These are phyloP conservation scores for Russula virescens DNA, from an alignment of 768 basidiomycete genomes.

Conservation along the genomic window DNA sequence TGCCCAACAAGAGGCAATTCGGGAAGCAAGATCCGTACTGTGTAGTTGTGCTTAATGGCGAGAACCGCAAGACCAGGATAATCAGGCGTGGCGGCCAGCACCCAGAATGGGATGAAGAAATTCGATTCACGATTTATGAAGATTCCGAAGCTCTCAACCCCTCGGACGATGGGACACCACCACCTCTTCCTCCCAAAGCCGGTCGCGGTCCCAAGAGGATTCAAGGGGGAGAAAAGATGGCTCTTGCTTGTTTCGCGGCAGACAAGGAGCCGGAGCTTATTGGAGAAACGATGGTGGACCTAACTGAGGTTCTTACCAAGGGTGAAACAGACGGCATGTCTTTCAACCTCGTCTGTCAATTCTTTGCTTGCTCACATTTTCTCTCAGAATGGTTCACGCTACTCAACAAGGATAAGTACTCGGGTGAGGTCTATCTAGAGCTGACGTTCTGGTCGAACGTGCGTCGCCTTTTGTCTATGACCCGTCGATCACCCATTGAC, in stretches of 20 bases:
- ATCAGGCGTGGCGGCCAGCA: conserved; percentile 97
- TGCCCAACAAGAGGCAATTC: conserved; percentile 87
- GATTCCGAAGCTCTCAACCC: conserved; percentile 42
- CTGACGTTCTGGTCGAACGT: conserved; percentile 97
- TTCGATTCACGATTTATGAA: conserved; percentile 86
- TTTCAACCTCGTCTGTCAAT: not conserved
- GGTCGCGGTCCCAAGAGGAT: conserved; percentile 40
- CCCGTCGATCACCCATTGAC: not conserved
- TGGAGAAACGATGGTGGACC: conserved; percentile 83
- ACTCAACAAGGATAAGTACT: conserved; percentile 85
- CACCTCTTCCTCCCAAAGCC: conserved; percentile 65
- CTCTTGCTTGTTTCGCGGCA: conserved; percentile 87
- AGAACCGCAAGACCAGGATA: conserved; percentile 85
- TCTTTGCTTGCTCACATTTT: conserved; percentile 19
- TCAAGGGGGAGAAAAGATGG: conserved; percentile 70
- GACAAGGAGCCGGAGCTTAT: conserved; percentile 96
- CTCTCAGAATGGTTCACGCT: conserved; percentile 88
- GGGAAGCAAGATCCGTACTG: conserved; percentile 99
- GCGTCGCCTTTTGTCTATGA: conserved; percentile 30
- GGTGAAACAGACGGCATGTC: conserved; percentile 93
- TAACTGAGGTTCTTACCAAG: conserved; percentile 85
- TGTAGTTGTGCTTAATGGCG: conserved; percentile 66
- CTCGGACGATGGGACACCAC: conserved; percentile 39
- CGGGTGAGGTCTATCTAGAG: conserved; percentile 94
- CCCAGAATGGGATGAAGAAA: conserved; percentile 98